These are phyloP conservation scores for Polytrichum formosum DNA, from an alignment of 225 moss, liverwort and hornwort genomes.

Conservation along the genomic window DNA sequence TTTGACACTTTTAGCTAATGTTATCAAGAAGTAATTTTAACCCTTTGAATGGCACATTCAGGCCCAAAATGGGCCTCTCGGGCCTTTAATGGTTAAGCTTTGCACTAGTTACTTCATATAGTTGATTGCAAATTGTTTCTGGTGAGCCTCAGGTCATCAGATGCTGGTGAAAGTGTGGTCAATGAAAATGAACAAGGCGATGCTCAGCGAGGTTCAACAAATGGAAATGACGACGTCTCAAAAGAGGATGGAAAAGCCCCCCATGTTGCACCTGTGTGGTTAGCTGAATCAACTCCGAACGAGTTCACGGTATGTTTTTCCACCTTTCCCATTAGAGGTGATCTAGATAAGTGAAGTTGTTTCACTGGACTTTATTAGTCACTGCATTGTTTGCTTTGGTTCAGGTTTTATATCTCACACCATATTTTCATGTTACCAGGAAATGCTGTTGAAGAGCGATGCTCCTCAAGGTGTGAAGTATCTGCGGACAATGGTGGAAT, in stretches of 20 bases:
- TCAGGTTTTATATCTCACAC: constrained; percentile 2
- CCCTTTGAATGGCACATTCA: too few relatives aligned
- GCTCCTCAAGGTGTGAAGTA: constrained; percentile 84
- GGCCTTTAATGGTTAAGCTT: too few relatives aligned
- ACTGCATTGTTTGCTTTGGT: neutral
- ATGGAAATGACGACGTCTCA: constrained; percentile 64
- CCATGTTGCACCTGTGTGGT: constrained; percentile 77
- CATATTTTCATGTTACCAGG: constrained; percentile 38
- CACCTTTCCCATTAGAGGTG: too few relatives aligned
- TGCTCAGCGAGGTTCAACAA: constrained; percentile 48
- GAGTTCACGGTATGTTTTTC: constrained; percentile 74
- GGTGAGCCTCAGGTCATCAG: constrained; percentile 58
- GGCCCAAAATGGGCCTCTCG: too few relatives aligned
- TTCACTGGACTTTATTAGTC: neutral
- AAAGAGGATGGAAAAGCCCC: constrained; percentile 73
- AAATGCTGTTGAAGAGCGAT: constrained; percentile 88
- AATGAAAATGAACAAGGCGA: constrained; percentile 74
- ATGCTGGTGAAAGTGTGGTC: constrained; percentile 80
- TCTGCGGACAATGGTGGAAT: constrained; percentile 97
- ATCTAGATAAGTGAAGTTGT: neutral
- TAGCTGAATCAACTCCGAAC: constrained; percentile 91
- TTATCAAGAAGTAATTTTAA: too few relatives aligned
- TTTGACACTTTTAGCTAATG: too few relatives aligned
- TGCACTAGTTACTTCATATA: neutral
- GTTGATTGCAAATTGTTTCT: constrained; percentile 5